These are phyloP conservation scores for Hypsizygus marmoreus DNA, from an alignment of 768 basidiomycete species.

Conservation along the genomic window DNA sequence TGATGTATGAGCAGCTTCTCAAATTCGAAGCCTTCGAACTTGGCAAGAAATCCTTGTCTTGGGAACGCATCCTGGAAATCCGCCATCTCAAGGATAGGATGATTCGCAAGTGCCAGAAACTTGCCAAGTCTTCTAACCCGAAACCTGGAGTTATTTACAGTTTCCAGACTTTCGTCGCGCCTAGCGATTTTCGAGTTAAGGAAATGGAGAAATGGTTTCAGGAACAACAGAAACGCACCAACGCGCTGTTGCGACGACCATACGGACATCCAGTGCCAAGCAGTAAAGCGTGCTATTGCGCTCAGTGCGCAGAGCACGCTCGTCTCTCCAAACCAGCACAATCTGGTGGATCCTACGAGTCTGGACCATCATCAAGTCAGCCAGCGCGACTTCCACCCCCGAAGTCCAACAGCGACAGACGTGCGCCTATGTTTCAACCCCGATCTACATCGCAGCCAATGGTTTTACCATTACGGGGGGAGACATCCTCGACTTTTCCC, in stretches of 20 bases:
- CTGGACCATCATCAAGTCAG: background rate
- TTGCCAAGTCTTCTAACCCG: conserved; percentile 50
- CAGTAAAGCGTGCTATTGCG: conserved; percentile 23
- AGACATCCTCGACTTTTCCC: conserved; percentile 12
- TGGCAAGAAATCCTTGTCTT: conserved; percentile 57
- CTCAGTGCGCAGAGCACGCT: conserved; percentile 23
- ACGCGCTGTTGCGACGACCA: conserved; percentile 21
- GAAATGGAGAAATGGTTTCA: conserved; percentile 82
- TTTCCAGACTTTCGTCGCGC: conserved; percentile 70
- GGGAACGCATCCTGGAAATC: conserved; percentile 73
- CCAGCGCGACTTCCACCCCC: background rate
- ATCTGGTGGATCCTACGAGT: conserved; percentile 7
- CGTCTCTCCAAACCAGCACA: background rate
- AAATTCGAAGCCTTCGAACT: conserved; percentile 64
- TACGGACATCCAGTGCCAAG: conserved; percentile 5
- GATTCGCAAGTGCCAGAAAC: conserved; percentile 75
- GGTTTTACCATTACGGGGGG: background rate
- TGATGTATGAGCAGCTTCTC: conserved; percentile 66
- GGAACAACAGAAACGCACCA: conserved; percentile 48
- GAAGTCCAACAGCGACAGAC: conserved; percentile 3
- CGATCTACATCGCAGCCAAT: conserved; percentile 10
- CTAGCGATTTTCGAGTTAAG: conserved; percentile 71
- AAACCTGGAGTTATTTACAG: conserved; percentile 39
- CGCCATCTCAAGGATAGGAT: conserved; percentile 81
- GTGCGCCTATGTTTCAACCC: conserved; percentile 14